These are phyloP conservation scores for Henckelia pumila DNA, from an alignment of 257 asterid species.

Conservation along the genomic window DNA sequence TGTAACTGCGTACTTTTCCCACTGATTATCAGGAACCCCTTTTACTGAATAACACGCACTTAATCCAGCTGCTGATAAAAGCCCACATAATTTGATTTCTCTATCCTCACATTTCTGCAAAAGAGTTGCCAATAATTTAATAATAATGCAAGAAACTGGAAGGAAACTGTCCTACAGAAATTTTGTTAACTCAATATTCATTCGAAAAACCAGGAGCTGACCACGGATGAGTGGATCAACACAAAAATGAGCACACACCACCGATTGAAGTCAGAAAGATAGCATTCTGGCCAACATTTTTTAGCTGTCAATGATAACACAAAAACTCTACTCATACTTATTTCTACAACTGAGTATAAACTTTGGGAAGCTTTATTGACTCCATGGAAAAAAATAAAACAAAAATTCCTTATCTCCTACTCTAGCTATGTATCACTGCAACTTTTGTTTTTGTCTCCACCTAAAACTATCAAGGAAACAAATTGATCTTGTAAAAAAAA, in stretches of 20 bases:
- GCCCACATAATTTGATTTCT: constrained; percentile 50
- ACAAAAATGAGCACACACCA: not conserved
- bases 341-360: not conserved
- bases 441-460: not conserved
- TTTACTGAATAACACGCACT: constrained; percentile 59
- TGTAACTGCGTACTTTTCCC: constrained; percentile 69
- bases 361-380: not conserved
- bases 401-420: not conserved
- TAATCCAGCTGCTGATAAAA: constrained; percentile 66
- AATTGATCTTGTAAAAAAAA: not conserved
- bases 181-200: not conserved
- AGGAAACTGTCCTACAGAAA: not conserved
- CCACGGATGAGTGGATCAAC: not conserved
- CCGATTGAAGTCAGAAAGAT: not conserved
- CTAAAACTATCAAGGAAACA: not conserved
- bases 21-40: constrained; percentile 44
- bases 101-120: constrained; percentile 59
- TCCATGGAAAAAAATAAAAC: not conserved
- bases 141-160: not conserved
- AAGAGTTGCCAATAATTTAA: constrained; percentile 15
- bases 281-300: not conserved
- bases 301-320: not conserved
- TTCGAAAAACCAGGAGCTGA: not conserved
- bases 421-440: not conserved
- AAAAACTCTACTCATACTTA: not conserved